Percentiles rank a stretch among this genome's conserved stretches.
phyloP scores from a whole-genome alignment of 1,284 basidiomycete genomes.

The Naganishia cerealis region DNA sequence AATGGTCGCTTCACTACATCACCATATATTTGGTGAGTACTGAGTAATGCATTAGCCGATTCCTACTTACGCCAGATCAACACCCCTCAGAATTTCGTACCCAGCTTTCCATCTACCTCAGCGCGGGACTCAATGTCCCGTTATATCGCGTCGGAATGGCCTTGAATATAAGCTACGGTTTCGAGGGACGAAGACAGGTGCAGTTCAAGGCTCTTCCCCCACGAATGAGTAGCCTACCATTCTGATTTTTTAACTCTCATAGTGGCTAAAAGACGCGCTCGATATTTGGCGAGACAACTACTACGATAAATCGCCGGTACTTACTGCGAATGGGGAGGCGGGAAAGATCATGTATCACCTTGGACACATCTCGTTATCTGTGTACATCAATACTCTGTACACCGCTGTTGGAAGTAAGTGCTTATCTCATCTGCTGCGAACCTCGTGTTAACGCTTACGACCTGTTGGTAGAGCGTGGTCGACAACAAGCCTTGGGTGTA shows the following conservation, averaged over 20 bases:
- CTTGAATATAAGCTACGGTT: constrained; percentile 32
- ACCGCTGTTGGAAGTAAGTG: constrained; percentile 37
- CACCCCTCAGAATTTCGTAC: constrained; percentile 35
- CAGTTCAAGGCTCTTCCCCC: neutral
- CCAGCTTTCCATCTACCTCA: constrained; percentile 35
- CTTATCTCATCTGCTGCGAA: neutral
- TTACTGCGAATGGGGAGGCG: constrained; percentile 25
- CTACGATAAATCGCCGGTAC: constrained; percentile 26
- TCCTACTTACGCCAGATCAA: neutral
- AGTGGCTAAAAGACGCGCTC: constrained; percentile 38
- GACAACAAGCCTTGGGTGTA: constrained; percentile 23
- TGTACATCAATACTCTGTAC: constrained; percentile 37
- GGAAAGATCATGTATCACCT: constrained; percentile 38
- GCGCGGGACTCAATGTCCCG: constrained; percentile 26
- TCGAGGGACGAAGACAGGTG: constrained; percentile 37
- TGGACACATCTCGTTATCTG: constrained; percentile 36
- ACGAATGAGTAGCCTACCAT: neutral
- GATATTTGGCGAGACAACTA: constrained; percentile 36
- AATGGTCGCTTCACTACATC: constrained; percentile 37
- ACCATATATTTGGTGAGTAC: constrained; percentile 35
- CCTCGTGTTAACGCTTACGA: neutral
- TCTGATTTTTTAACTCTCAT: neutral
- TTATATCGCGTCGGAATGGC: constrained; percentile 30
- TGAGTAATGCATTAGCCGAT: neutral
- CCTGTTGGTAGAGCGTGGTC: constrained; percentile 26